A percentile compares a stretch with the other conserved stretches of the same genome.
These are phyloP conservation scores for Colletotrichum horii DNA, from an alignment of 2,329 filamentous ascomycete genomes.

Conservation along the genomic window DNA sequence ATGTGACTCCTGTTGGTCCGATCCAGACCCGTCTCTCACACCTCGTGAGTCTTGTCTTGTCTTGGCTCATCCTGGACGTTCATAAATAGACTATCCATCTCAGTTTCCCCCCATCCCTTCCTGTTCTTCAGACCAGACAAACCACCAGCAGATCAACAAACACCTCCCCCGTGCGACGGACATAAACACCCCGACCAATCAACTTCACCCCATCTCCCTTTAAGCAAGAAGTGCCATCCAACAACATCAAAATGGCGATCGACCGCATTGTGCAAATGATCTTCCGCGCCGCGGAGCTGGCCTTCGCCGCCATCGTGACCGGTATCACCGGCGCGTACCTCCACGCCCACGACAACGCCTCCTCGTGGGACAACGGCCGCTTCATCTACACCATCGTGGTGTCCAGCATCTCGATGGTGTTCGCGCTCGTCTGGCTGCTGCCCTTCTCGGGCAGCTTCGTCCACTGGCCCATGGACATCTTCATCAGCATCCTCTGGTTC, in stretches of 20 bases:
- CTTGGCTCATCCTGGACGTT: not conserved
- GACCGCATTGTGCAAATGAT: slow-evolving; percentile 44
- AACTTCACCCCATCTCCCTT: not conserved
- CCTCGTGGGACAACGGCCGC: slow-evolving; percentile 62
- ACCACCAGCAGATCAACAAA: not conserved
- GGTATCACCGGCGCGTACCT: slow-evolving; percentile 74
- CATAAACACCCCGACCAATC: not conserved
- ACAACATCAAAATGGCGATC: slow-evolving; percentile 38
- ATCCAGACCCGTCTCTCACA: not conserved
- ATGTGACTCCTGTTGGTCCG: not conserved
- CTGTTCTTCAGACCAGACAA: not conserved
- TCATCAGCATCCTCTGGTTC: slow-evolving; percentile 75
- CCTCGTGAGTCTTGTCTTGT: not conserved
- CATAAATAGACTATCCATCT: slow-evolving; percentile 20
- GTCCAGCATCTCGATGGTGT: slow-evolving; percentile 70
- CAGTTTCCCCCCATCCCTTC: not conserved
- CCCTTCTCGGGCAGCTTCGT: slow-evolving; percentile 72
- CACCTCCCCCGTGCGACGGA: not conserved
- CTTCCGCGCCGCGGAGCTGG: slow-evolving; percentile 58
- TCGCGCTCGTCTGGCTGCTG: slow-evolving; percentile 75
- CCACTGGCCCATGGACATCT: slow-evolving; percentile 73
- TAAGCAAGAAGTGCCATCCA: not conserved
- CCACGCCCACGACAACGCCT: slow-evolving; percentile 48
- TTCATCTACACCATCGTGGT: slow-evolving; percentile 80
- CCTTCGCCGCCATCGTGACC: slow-evolving; percentile 74